phyloP scores from a whole-genome alignment of 176 grass and related monocot genomes.

The Oryza glumipatula region DNA sequence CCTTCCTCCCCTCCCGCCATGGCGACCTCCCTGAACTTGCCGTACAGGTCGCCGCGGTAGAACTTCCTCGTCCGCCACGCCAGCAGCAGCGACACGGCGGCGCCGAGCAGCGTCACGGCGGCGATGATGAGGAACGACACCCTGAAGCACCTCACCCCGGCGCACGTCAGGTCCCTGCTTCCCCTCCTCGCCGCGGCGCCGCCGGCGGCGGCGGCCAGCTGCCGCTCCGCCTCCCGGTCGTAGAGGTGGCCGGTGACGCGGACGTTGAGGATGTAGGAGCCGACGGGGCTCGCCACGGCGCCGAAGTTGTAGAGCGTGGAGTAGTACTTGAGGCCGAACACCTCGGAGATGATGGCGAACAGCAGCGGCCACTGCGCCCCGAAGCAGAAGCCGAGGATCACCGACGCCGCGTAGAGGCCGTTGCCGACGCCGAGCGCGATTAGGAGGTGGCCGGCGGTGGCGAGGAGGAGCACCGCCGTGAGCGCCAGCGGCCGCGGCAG shows the following conservation, averaged over 20 bases:
- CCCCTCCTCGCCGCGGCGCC: not conserved
- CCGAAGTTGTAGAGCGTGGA: constrained; percentile 91
- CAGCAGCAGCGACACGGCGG: constrained; percentile 57
- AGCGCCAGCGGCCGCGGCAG: constrained; percentile 59
- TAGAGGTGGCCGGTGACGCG: constrained; percentile 43
- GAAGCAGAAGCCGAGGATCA: constrained; percentile 78
- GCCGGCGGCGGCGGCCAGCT: constrained; percentile 25
- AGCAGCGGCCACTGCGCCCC: constrained; percentile 84
- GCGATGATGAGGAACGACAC: constrained; percentile 65
- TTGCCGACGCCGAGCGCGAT: constrained; percentile 61
- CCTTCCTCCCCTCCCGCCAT: no score
- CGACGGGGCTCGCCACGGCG: constrained; percentile 69
- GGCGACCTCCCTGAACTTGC: constrained; percentile 55
- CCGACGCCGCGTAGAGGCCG: constrained; percentile 68
- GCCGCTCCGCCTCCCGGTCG: constrained; percentile 56
- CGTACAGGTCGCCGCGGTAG: constrained; percentile 70
- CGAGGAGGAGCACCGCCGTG: constrained; percentile 46
- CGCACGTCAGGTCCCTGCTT: constrained; percentile 40
- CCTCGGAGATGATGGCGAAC: constrained; percentile 72
- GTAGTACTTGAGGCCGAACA: constrained; percentile 92
- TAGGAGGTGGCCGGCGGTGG: constrained; percentile 62
- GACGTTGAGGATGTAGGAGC: constrained; percentile 73
- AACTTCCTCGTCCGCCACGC: constrained; percentile 71
- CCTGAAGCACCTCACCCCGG: constrained; percentile 67
- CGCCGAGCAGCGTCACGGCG: constrained; percentile 50